A percentile compares a stretch with the other conserved stretches of the same genome.
Evolutionary conservation across 768 basidiomycete species (phyloP).

Genomic region (Pulveroboletus sp.): DNA sequence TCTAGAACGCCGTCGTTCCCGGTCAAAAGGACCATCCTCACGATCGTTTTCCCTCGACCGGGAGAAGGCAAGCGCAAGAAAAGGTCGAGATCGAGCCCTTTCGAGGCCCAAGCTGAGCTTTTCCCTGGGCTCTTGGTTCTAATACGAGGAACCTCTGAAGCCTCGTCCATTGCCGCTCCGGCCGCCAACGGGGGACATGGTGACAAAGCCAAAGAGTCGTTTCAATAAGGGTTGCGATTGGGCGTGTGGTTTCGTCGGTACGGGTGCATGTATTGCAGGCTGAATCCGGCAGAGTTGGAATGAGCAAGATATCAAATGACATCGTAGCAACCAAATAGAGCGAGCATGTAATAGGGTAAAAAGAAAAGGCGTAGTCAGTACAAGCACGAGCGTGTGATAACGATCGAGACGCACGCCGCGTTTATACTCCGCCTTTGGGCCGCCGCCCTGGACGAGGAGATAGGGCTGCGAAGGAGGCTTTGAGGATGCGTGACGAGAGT

Average conservation of each 20-base stretch:
- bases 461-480: constrained; percentile 25
- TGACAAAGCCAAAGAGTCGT: constrained; percentile 27
- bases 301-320: background rate
- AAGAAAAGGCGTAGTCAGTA: too few relatives aligned
- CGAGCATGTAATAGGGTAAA: constrained; percentile 7
- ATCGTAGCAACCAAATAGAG: background rate
- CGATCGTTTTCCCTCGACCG: background rate
- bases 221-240: constrained; percentile 28
- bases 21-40: background rate
- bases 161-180: constrained; percentile 23
- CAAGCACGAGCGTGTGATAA: constrained; percentile 8
- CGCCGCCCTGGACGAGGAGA: constrained; percentile 22
- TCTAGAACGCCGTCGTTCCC: constrained; percentile 5
- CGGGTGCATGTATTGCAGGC: constrained; percentile 26
- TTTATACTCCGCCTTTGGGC: constrained; percentile 30
- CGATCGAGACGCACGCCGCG: constrained; percentile 24
- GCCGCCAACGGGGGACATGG: constrained; percentile 21
- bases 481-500: constrained; percentile 20
- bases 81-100: background rate
- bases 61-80: background rate
- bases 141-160: constrained; percentile 25
- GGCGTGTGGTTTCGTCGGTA: constrained; percentile 26
- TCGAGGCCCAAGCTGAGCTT: background rate
- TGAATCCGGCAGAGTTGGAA: constrained; percentile 1
- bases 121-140: background rate